phyloP scores from a whole-genome alignment of 768 basidiomycete genomes.

The Trametes maxima region DNA sequence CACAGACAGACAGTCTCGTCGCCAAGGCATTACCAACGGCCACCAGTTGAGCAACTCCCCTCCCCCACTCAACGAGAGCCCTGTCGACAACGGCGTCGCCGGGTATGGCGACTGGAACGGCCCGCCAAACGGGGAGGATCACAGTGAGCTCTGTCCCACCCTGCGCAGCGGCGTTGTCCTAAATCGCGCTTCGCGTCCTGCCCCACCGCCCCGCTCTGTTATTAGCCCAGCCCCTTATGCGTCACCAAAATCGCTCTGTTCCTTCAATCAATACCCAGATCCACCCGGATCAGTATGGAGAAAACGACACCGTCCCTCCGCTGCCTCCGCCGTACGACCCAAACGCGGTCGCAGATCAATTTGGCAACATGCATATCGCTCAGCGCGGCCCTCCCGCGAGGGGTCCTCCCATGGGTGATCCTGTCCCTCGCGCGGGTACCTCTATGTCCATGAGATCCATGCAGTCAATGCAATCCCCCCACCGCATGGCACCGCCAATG shows the following conservation, averaged over 20 bases:
- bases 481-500: conserved; percentile 19
- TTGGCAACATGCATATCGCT: conserved; percentile 55
- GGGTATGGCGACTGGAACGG: conserved; percentile 2
- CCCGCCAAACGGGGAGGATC: conserved; percentile 15
- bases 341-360: conserved; percentile 49
- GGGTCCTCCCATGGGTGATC: conserved; percentile 41
- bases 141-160: conserved; percentile 22
- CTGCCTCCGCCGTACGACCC: conserved; percentile 46
- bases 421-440: conserved; percentile 56
- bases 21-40: conserved; percentile 21
- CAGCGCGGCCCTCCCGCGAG: conserved; percentile 40
- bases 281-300: conserved; percentile 30
- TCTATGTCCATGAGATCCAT: conserved; percentile 37
- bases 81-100: background rate
- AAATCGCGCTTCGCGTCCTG: background rate
- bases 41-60: conserved; percentile 14
- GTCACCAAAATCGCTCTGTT: conserved; percentile 50
- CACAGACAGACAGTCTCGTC: conserved; percentile 18
- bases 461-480: conserved; percentile 24
- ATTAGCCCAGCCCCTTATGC: conserved; percentile 36
- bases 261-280: conserved; percentile 47
- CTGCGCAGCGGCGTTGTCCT: conserved; percentile 10
- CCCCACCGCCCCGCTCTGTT: background rate
- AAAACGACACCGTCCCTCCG: conserved; percentile 27
- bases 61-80: conserved; percentile 1